Evolutionary conservation across 2,329 filamentous ascomycete species (phyloP).

Genomic region (Amylocarpus encephaloides): DNA sequence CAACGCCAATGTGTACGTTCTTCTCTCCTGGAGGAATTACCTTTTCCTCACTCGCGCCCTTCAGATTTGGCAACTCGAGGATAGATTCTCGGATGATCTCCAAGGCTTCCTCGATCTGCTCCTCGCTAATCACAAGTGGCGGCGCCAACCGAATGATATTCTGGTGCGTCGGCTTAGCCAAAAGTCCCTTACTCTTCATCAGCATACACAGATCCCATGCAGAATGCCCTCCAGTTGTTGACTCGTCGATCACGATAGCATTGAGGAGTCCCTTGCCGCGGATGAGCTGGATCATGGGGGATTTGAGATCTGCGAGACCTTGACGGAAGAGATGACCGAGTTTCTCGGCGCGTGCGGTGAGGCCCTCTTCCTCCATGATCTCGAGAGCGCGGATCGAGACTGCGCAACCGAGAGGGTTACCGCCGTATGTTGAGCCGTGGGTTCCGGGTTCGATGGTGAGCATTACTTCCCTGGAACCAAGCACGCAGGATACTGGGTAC

Average conservation of each 20-base stretch:
- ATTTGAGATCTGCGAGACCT: conserved; percentile 67
- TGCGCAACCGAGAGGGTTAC: conserved; percentile 91
- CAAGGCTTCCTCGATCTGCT: conserved; percentile 72
- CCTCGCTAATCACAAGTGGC: conserved; percentile 86
- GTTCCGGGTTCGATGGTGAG: conserved; percentile 92
- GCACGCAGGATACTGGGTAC: conserved; percentile 95
- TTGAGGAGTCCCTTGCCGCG: conserved; percentile 93
- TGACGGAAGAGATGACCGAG: conserved; percentile 80
- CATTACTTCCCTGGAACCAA: conserved; percentile 87
- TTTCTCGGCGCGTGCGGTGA: conserved; percentile 75
- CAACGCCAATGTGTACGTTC: conserved; percentile 52
- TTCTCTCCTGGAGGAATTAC: conserved; percentile 55
- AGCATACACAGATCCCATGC: conserved; percentile 97
- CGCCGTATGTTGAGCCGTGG: conserved; percentile 96
- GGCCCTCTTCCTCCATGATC: conserved; percentile 83
- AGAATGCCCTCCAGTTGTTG: conserved; percentile 72
- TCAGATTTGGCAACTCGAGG: conserved; percentile 67
- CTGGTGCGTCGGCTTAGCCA: conserved; percentile 97
- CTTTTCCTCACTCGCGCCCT: conserved; percentile 48
- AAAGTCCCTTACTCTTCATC: conserved; percentile 87
- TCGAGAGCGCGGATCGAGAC: conserved; percentile 93
- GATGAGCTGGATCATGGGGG: conserved; percentile 72
- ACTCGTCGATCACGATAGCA: conserved; percentile 92
- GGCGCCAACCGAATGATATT: conserved; percentile 99
- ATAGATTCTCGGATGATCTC: conserved; percentile 76